Base-by-base conservation (phyloP, 768 basidiomycete genomes). In the Trametes cubensis region DNA sequence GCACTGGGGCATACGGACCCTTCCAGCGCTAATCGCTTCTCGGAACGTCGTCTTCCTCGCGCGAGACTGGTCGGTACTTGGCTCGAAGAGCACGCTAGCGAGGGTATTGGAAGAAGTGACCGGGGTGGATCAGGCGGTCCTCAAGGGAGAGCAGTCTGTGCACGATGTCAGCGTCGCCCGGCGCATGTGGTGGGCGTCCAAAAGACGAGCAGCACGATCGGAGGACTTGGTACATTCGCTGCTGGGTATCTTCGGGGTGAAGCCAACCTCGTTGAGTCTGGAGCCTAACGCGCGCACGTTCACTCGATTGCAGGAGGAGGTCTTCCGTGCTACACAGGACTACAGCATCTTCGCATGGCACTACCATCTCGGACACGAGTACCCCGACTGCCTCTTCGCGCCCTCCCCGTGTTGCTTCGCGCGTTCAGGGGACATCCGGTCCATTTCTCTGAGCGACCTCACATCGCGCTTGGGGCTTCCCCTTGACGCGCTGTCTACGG, bases 131-230 rank as follows among this genome's bases (percentile, higher is more conserved):
- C 14, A 10, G 15, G 23, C 34, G 3, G 25, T 58, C 25, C 48
- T 58, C 17, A 34, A 11, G 45, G 45, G 34, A 6, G 48, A 42
- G 25, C 34, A 42, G 20, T 6, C 25, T 38, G 39, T 42, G 6
- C 25, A 17, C 30, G 47, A 49, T 15, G 46, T 38, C 21, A 58
- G 57, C 39, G 47, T 58, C 6, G 57, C 57, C 8, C 34, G 46
- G 47, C 57, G 57, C 18, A 55, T 61, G 52, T 44, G 44, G 46
- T 61, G 60, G 60, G 60, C 60, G 28, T 51, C 60, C 13, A 52
- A 26, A 11, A 44, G 60, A 7, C 30, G n/a, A 2, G 4, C 30
- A 25, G 8, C 44, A 6, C 5, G 11, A 5, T 45, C 21, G 6
- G 60, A 61, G 39, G 60, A 61, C 25, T 21, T 25, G 7, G 52